Percentiles rank a stretch among this genome's conserved stretches.
These are phyloP conservation scores for Onygenales sp. DNA, from an alignment of 2,329 filamentous ascomycete species.

Conservation along the genomic window DNA sequence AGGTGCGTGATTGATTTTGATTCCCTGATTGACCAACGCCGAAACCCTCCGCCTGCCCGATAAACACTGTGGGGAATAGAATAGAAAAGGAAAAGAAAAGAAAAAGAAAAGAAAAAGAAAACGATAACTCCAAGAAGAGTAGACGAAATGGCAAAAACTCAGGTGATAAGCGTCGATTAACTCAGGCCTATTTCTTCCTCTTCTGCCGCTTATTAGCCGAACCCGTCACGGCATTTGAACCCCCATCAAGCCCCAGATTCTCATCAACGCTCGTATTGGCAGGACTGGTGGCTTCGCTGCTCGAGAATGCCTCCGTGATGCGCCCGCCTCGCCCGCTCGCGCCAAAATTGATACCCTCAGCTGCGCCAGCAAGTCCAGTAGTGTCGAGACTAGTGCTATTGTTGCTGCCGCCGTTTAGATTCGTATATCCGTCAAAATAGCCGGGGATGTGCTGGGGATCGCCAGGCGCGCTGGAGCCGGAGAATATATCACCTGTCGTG, in stretches of 20 bases:
- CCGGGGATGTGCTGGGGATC: slow-evolving; percentile 10
- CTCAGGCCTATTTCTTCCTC: neutral
- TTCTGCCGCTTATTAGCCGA: slow-evolving; percentile 1
- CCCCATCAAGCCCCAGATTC: slow-evolving; percentile 3
- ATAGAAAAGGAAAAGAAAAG: neutral
- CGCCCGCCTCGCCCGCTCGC: slow-evolving; percentile 6
- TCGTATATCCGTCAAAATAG: slow-evolving; percentile 27
- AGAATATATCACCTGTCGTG: slow-evolving; percentile 16
- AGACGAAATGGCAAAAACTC: neutral
- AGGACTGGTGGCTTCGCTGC: slow-evolving; percentile 36
- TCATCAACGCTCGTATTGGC: slow-evolving; percentile 24
- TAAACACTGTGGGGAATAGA: neutral
- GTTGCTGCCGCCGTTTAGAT: slow-evolving; percentile 16
- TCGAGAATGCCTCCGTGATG: slow-evolving; percentile 34
- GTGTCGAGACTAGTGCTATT: slow-evolving; percentile 2
- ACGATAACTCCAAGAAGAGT: neutral
- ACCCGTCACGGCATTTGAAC: neutral
- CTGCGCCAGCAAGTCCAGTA: slow-evolving; percentile 3
- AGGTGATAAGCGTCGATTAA: neutral
- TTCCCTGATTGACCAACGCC: neutral
- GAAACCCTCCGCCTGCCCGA: neutral
- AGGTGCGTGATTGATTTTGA: too few relatives aligned
- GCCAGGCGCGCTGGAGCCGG: slow-evolving; percentile 17
- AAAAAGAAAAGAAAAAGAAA: neutral
- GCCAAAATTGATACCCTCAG: slow-evolving; percentile 3